Base-by-base conservation (phyloP, 78 protist genomes). In the Dictyostelium intermedium region DNA sequence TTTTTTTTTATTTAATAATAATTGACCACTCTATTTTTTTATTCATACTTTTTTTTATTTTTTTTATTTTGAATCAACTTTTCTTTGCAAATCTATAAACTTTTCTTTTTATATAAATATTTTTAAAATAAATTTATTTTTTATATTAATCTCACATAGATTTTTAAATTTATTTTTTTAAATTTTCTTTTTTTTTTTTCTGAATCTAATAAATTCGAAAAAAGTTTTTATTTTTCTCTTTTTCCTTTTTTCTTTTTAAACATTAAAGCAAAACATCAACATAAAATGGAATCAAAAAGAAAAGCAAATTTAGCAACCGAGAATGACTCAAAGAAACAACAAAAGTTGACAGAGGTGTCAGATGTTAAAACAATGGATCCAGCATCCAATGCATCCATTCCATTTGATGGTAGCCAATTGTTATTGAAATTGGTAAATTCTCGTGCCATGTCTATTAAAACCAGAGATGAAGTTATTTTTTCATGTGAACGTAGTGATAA, bases 381-480 rank as follows among this genome's bases (percentile, higher is more conserved):
- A n/a, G 13, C 32, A 7, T 50, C 61, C n/a, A 9, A 23, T 63
- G 11, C 76, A 4, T 47, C 45, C 14, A 10, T 82, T 4, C n/a
- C 61, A 35, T 79, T 30, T 14, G 93, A 89, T 45, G 85, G 87
- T 5, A 69, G 14, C 32, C 70, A 32, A 66, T 70, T 89, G 16
- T 63, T 89, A 7, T 7, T 74, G 23, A 89, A 89, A 45, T 45
- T 80, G 20, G 82, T 89, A 11, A 60, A 56, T 34, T 78, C 93
- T 20, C 69, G 73, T n/a, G 93, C 86, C 3, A 89, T 89, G 86
- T 34, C 74, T 1, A 80, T 89, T 30, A 78, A 80, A 30, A 89
- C 93, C 6, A 56, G 93, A 69, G 93, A 89, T 69, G 87, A 89
- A 80, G 53, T 80, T 27, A 89, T 89, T 14, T 89, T 69, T n/a